Base-by-base conservation (phyloP, 257 asterid species). In the Solanum paucissectum region DNA sequence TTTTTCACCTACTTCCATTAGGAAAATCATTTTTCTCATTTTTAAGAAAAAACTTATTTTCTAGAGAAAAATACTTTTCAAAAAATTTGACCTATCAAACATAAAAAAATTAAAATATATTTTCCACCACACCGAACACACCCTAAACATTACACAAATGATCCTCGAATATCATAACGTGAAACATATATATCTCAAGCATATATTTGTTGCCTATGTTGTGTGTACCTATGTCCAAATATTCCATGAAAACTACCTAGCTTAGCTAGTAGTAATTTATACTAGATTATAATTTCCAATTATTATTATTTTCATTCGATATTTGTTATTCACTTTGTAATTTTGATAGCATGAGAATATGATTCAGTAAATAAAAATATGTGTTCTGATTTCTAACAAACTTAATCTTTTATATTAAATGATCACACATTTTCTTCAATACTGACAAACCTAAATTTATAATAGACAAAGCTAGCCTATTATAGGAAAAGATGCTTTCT, bases 381-480 rank as follows among this genome's bases (percentile, higher is more conserved):
- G 25, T 55, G 0, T 55, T 55, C 1, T 20, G 5, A 20, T 55
- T 1, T 55, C 1, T 55, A 55, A 55, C 0, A 7, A 20, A 55
- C 2, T 49, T 55, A 20, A 55, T 0, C 2, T 20, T 55, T 55
- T 20, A 20, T 0, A 55, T 55, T 18, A 55, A 20, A 20, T 55
- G 0, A 20, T 55, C 1, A 55, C 5, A 55, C 10, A 3, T 16
- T 44, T 10, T 18, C 64, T 55, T 2, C 0, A 55, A 20, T 20
- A 55, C 2, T 0, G 1, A 55, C 0, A 0, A 21, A 20, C 5
- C 5, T 6, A 2, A 55, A 3, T 55, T 55, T 20, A 7, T 55
- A 3, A 7, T 7, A 0, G 20, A 20, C 4, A 55, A 55, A 18
- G 64, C n/a, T 2, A 52, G 62, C 25, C 25, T 55, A 55, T 55